These are phyloP conservation scores for Apiospora aurea DNA, from an alignment of 2,329 filamentous ascomycete genomes.

Conservation along the genomic window DNA sequence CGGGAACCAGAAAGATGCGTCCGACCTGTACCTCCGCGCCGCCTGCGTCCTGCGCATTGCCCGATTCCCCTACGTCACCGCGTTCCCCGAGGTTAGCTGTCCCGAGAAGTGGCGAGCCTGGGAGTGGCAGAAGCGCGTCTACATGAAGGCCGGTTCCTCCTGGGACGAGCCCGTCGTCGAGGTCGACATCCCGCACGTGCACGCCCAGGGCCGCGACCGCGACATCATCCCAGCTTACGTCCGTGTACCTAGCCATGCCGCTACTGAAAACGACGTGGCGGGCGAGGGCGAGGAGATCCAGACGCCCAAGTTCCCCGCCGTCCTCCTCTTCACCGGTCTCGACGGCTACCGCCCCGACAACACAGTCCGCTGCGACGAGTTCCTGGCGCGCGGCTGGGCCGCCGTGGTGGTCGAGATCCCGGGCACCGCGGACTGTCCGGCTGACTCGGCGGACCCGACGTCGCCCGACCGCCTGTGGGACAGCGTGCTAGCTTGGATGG, in stretches of 20 bases:
- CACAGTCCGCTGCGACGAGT: slow-evolving; percentile 66
- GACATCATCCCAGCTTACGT: slow-evolving; percentile 69
- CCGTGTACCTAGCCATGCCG: slow-evolving; percentile 57
- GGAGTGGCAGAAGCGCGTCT: slow-evolving; percentile 68
- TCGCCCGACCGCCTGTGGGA: slow-evolving; percentile 68
- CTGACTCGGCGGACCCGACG: slow-evolving; percentile 65
- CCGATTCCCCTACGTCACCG: slow-evolving; percentile 68
- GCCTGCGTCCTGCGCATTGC: slow-evolving; percentile 77
- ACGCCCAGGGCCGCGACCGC: slow-evolving; percentile 58
- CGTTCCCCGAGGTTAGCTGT: slow-evolving; percentile 47
- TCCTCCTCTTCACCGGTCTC: slow-evolving; percentile 67
- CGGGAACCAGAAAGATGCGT: slow-evolving; percentile 58
- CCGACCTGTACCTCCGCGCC: slow-evolving; percentile 71
- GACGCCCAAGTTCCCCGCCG: slow-evolving; percentile 48
- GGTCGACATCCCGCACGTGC: slow-evolving; percentile 65
- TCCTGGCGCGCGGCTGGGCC: slow-evolving; percentile 68
- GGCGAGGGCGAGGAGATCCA: not conserved
- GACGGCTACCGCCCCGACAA: slow-evolving; percentile 71
- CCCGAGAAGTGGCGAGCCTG: slow-evolving; percentile 67
- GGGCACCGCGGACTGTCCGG: slow-evolving; percentile 72
- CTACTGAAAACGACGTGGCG: not conserved
- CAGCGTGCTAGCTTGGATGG: slow-evolving; percentile 67
- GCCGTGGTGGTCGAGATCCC: slow-evolving; percentile 69
- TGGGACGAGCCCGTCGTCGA: slow-evolving; percentile 69
- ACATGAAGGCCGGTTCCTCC: slow-evolving; percentile 60